A percentile compares a stretch with the other conserved stretches of the same genome.
phyloP scores from a whole-genome alignment of 2,329 filamentous ascomycete species.

The Colletotrichum shisoi region DNA sequence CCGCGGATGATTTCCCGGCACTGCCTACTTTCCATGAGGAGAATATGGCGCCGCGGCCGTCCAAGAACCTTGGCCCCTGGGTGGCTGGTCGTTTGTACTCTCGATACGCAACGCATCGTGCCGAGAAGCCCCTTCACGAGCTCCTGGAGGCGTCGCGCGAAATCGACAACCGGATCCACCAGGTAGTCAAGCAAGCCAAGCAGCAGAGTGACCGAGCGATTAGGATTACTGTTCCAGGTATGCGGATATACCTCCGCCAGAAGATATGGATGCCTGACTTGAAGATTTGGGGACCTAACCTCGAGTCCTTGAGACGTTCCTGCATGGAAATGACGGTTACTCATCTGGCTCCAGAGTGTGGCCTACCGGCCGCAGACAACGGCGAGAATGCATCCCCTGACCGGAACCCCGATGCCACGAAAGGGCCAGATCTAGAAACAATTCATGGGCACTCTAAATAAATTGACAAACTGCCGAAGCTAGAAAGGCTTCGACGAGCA shows the following conservation, averaged over 20 bases:
- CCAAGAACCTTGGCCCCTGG: neutral
- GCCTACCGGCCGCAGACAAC: neutral
- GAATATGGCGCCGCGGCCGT: neutral
- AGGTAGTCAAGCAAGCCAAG: conserved; percentile 20
- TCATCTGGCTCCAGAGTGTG: neutral
- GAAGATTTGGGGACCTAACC: neutral
- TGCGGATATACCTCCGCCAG: neutral
- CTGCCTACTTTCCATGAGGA: conserved; percentile 18
- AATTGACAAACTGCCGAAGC: neutral
- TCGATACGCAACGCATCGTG: conserved; percentile 6
- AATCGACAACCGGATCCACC: conserved; percentile 23
- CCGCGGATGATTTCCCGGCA: neutral
- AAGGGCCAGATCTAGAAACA: neutral
- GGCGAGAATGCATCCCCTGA: neutral
- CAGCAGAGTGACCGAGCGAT: neutral
- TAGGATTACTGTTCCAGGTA: neutral
- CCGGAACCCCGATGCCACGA: neutral
- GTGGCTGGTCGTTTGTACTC: neutral
- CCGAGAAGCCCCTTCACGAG: conserved; percentile 24
- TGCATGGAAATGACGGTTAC: conserved; percentile 1
- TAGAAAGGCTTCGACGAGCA: neutral
- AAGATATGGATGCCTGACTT: neutral
- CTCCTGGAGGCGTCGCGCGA: conserved; percentile 21
- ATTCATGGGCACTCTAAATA: neutral
- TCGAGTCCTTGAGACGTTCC: neutral